Conservation (phyloP, 139 green algal genomes). For the Gonium pectorale region DNA sequence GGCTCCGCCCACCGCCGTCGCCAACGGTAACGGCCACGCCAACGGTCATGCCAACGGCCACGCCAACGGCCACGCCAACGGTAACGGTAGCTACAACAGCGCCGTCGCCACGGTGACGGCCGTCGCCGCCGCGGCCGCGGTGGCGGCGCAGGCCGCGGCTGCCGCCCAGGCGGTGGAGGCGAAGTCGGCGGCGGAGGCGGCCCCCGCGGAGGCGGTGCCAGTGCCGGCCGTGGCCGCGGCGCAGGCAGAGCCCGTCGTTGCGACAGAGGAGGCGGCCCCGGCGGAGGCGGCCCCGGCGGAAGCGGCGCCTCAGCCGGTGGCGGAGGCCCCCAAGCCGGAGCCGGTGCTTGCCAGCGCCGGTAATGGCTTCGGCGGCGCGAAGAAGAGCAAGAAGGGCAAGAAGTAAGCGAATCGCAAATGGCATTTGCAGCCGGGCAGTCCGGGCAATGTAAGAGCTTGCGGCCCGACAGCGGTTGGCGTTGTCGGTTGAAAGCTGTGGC, state of each 20-base stretch:
- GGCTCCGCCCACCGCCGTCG: no score
- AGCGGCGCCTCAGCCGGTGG: neutral
- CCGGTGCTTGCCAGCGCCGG: neutral
- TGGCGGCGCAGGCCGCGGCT: neutral
- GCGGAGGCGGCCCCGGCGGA: neutral
- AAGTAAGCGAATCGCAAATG: no score
- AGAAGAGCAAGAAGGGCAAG: constrained; percentile 30
- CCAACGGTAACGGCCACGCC: neutral
- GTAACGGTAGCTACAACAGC: neutral
- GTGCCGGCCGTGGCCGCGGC: neutral
- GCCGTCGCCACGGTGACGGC: constrained; percentile 5
- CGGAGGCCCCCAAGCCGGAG: neutral
- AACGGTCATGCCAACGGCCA: neutral
- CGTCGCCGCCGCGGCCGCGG: neutral
- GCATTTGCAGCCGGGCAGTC: no score
- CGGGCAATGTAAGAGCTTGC: no score
- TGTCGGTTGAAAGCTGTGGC: no score
- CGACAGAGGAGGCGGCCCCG: neutral
- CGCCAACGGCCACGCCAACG: neutral
- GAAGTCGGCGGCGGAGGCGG: neutral
- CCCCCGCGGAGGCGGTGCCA: neutral
- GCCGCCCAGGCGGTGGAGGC: neutral
- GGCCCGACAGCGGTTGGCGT: no score
- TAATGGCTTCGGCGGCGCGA: neutral
- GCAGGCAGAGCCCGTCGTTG: neutral